Evolutionary conservation across 805 yeast genomes (phyloP), one percentile per base, ranked within the genome.

Genomic region (Candida verbasci): DNA sequence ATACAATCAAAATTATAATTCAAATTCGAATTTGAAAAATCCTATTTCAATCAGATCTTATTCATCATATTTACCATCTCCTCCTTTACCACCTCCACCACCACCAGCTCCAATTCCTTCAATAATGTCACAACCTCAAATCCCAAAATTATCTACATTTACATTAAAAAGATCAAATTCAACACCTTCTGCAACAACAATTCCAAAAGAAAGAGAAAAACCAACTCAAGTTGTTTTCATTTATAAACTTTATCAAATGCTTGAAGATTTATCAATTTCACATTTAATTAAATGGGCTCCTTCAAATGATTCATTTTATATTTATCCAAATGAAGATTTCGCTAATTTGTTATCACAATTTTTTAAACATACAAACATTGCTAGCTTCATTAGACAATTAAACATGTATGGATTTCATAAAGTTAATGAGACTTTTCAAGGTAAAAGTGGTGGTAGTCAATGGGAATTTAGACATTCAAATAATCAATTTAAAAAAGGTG

Each of bases 391-490:
- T 31, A 51, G 72, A 27, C 72, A 66, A 47, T 50, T 66, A 32
- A 65, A 66, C 52, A 66, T 66, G 72, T 66, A 66, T 44, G 72
- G 72, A 22, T 66, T 66, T 47, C 72, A 66, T 42, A 66, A 66
- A 47, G 70, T 66, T 24, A 66, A 64, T 46, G 70, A 63, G 39
- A 53, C 55, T 28, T 65, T 62, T 45, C 62, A 58, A 38, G 52
- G 45, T 17, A 37, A 43, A 1, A 46, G 17, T 39, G 43, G 6
- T 9, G 6, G 8, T 25, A 24, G 10, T 17, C 24, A 16, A 29
- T 89, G 97, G 97, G 97, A 91, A 62, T 89, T 89, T 60, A 79
- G 80, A 40, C 97, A 89, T 55, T 76, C 85, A 18, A 79, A 86
- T 3, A 86, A 83, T 24, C 72, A 74, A 41, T 89, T 89, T 62